Base-by-base conservation (phyloP, 1,139 yeast genomes). In the Scheffersomyces insectosa region DNA sequence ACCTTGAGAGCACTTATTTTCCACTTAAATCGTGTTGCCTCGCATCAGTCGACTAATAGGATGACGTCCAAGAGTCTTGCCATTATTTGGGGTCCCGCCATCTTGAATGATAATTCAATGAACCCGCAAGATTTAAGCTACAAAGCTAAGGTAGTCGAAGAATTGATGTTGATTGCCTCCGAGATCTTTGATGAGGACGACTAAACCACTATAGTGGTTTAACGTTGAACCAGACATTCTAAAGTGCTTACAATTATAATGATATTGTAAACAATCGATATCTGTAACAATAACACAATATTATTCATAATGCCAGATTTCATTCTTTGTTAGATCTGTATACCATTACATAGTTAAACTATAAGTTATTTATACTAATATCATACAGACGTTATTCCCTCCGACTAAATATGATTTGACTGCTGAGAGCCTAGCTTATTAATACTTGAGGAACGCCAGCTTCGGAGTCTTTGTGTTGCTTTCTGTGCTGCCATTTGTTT, bases 21-120 rank as follows among this genome's bases (percentile, higher is more conserved):
- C 73, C 99, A 93, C 63, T 77, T 93, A 51, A 83, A 86, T 53
- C 79, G 85, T 42, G 85, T 93, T 7, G 82, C 86, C 28, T 77
- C 79, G 23, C 76, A 83, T 46, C 85, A 83, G 56, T 72, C 76
- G 11, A 57, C 67, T 31, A 89, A 89, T 59, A 76, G 95, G 59
- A 93, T 93, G 99, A 82, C 83, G 38, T 75, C 83, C 42, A 85
- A 83, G 56, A 84, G 85, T 44, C 66, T 91, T 54, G 86, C 95
- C 37, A 87, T 87, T 39, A 89, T 91, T 40, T 93, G 99, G 98
- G 97, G 97, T 0, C 96, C 97, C 10, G 88, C 89, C 2, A 67
- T 93, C 40, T 77, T 93, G 60, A 78, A 80, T 41, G 87, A 81
- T 55, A 79, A 77, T 48, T 79, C 80, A 32, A 68, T 77, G 59